Conservation (phyloP, 139 green algal species). For the Chlamydomonas sp. region DNA sequence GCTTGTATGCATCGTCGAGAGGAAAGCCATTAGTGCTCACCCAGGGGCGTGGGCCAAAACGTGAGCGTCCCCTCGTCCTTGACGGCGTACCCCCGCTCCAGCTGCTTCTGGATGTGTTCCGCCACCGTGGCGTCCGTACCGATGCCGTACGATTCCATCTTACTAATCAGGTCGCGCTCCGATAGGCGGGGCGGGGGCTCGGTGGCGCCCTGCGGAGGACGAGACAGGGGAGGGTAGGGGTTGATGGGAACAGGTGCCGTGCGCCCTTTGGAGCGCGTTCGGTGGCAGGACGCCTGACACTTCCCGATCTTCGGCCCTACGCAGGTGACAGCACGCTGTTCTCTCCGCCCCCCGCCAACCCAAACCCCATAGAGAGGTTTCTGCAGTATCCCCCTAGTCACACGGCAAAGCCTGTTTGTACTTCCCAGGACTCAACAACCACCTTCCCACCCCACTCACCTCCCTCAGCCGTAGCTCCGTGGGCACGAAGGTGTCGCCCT, state of each 20-base stretch:
- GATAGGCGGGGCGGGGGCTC: slow-evolving; percentile 82
- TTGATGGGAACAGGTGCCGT: background rate
- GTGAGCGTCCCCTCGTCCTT: slow-evolving; percentile 78
- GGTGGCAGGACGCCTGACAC: background rate
- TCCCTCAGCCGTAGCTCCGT: slow-evolving; percentile 71
- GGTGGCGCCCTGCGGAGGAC: slow-evolving; percentile 76
- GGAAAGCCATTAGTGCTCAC: slow-evolving; percentile 66
- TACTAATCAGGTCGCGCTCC: slow-evolving; percentile 91
- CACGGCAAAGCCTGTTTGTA: no score
- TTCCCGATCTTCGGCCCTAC: background rate
- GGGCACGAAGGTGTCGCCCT: slow-evolving; percentile 83
- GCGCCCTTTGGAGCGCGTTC: background rate
- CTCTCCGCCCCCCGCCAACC: background rate
- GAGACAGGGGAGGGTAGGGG: background rate
- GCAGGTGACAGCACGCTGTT: background rate
- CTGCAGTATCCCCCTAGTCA: no score
- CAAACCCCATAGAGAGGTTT: no score
- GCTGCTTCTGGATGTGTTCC: slow-evolving; percentile 84
- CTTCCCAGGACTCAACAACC: no score
- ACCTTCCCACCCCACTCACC: background rate
- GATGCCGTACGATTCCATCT: slow-evolving; percentile 96
- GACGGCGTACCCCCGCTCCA: slow-evolving; percentile 79
- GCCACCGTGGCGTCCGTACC: slow-evolving; percentile 97
- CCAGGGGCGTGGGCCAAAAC: slow-evolving; percentile 86
- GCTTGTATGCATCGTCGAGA: no score